A percentile compares a stretch with the other conserved stretches of the same genome.
Conservation (phyloP, 1,139 yeast species). For the Yarrowia galli region DNA sequence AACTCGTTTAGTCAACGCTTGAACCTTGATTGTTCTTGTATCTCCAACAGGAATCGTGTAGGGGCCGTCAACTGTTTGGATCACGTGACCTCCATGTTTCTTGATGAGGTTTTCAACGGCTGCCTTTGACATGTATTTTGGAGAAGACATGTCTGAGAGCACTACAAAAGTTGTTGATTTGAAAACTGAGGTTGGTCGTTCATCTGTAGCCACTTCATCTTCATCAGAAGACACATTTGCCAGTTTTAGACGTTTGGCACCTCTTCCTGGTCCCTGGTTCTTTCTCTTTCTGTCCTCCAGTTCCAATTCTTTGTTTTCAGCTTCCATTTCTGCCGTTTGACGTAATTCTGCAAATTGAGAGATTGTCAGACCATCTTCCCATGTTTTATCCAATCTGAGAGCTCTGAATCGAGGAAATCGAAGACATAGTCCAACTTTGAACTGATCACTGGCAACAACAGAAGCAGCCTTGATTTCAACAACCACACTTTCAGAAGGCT, state of each 20-base stretch:
- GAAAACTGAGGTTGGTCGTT: constrained; percentile 43
- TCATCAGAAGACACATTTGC: constrained; percentile 39
- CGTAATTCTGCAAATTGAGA: constrained; percentile 54
- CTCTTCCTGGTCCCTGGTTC: constrained; percentile 9
- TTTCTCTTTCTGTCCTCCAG: constrained; percentile 36
- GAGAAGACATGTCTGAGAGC: constrained; percentile 46
- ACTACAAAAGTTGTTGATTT: constrained; percentile 44
- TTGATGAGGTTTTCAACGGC: constrained; percentile 46
- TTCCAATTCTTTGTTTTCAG: constrained; percentile 40
- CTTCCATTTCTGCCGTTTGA: constrained; percentile 41
- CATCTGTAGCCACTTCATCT: constrained; percentile 40
- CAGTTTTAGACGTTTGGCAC: constrained; percentile 39
- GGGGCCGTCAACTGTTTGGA: constrained; percentile 43
- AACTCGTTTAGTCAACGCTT: constrained; percentile 40
- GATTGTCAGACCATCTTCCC: constrained; percentile 63
- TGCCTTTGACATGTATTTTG: constrained; percentile 43
- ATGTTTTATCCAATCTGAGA: constrained; percentile 72
- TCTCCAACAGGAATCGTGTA: constrained; percentile 58
- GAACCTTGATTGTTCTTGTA: constrained; percentile 44
- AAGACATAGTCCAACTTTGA: constrained; percentile 72
- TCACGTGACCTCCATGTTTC: constrained; percentile 48
- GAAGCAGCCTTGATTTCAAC: constrained; percentile 88
- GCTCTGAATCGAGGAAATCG: constrained; percentile 77
- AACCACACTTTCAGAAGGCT: constrained; percentile 78
- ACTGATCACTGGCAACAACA: constrained; percentile 61